phyloP scores from a whole-genome alignment of 441 rosid species.

The Erodium trifolium region DNA sequence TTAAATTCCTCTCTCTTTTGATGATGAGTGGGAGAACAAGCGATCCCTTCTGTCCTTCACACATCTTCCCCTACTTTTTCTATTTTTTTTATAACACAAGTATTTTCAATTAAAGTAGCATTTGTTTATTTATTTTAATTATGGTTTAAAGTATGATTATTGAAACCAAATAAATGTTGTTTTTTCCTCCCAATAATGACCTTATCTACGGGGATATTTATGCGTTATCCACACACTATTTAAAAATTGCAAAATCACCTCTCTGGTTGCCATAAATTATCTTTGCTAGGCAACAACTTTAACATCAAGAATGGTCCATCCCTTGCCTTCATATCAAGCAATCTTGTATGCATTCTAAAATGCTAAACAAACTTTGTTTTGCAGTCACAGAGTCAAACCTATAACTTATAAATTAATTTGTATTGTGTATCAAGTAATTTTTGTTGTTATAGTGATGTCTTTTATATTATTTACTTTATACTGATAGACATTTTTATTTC shows the following conservation, averaged over 20 bases:
- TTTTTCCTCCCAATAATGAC: not conserved
- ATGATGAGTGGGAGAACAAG: constrained; percentile 32
- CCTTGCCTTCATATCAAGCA: constrained; percentile 22
- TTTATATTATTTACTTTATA: too few relatives aligned
- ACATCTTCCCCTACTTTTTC: constrained; percentile 31
- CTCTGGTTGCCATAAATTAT: not conserved
- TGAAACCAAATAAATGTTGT: not conserved
- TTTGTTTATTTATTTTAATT: not conserved
- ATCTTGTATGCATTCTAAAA: not conserved
- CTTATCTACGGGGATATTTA: not conserved
- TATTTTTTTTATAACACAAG: not conserved
- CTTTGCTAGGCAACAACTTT: not conserved
- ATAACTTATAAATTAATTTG: too few relatives aligned
- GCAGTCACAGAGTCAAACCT: too few relatives aligned
- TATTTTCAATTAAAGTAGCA: constrained; percentile 14
- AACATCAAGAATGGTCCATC: constrained; percentile 3
- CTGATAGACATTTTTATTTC: too few relatives aligned
- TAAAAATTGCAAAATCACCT: not conserved
- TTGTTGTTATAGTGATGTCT: too few relatives aligned
- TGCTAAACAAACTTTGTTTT: not conserved
- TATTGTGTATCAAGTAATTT: too few relatives aligned
- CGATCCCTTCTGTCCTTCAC: constrained; percentile 46
- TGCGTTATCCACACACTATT: not conserved
- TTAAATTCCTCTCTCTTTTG: not conserved
- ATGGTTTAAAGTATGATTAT: not conserved